Evolutionary conservation across 805 yeast species (phyloP).

Genomic region (Nakazawaea ishiwadae): DNA sequence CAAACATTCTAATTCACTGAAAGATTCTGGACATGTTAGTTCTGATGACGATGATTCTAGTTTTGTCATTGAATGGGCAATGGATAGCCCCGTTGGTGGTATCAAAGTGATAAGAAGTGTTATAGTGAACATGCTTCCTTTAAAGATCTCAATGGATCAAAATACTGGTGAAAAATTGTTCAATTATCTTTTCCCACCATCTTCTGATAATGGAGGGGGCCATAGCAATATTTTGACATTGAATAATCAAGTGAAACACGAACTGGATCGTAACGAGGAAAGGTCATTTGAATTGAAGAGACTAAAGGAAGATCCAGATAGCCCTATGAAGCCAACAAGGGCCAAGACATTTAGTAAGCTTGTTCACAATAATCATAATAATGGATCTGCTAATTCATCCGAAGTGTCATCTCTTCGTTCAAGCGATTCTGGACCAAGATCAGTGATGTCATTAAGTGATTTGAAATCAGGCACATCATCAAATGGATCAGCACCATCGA

Average conservation of each 20-base stretch:
- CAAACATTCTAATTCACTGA: slow-evolving; percentile 18
- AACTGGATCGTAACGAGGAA: slow-evolving; percentile 29
- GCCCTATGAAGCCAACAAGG: not conserved
- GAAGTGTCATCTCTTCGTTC: not conserved
- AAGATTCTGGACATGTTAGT: slow-evolving; percentile 9
- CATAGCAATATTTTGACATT: slow-evolving; percentile 8
- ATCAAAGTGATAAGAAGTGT: slow-evolving; percentile 72
- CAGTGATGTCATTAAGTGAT: not conserved
- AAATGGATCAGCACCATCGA: slow-evolving; percentile 8
- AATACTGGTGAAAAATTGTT: slow-evolving; percentile 58
- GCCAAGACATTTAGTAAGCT: not conserved
- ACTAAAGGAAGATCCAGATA: not conserved
- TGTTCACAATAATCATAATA: not conserved
- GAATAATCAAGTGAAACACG: slow-evolving; percentile 9
- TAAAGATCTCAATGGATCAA: slow-evolving; percentile 71
- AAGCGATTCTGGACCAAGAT: slow-evolving; percentile 1
- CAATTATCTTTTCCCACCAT: slow-evolving; percentile 65
- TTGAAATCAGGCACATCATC: slow-evolving; percentile 2
- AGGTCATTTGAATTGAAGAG: slow-evolving; percentile 11
- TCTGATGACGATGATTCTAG: slow-evolving; percentile 24
- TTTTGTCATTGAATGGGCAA: slow-evolving; percentile 61
- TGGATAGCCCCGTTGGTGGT: slow-evolving; percentile 86
- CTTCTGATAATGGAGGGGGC: slow-evolving; percentile 12
- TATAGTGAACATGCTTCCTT: slow-evolving; percentile 55
- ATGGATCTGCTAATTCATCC: not conserved